Conservation (phyloP, 371 early-diverging fungal genomes). For the Rhizopus microsporus region DNA sequence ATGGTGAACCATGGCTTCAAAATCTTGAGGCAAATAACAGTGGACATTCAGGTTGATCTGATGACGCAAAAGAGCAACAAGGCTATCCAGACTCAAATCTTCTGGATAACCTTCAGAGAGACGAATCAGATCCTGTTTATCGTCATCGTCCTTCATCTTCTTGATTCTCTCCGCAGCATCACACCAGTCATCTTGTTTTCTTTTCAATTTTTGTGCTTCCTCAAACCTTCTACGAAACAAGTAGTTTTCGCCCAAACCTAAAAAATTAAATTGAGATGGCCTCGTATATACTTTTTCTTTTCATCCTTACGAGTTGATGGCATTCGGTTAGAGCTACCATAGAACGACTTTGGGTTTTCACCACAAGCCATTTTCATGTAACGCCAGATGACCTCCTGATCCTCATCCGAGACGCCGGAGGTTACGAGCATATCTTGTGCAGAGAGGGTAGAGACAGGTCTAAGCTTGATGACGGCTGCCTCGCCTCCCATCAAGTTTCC, state of each 20-base stretch:
- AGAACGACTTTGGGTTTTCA: conserved; percentile 73
- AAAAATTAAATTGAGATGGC: conserved; percentile 5
- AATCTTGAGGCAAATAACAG: conserved; percentile 56
- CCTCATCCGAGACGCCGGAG: conserved; percentile 50
- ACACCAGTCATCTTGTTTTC: conserved; percentile 83
- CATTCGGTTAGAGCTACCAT: conserved; percentile 39
- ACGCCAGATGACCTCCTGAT: conserved; percentile 60
- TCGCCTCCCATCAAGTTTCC: conserved; percentile 84
- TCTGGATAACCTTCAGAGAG: conserved; percentile 55
- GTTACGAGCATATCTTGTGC: conserved; percentile 70
- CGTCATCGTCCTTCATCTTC: conserved; percentile 23
- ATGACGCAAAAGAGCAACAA: conserved; percentile 59
- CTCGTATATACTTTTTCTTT: conserved; percentile 2
- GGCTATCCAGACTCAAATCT: conserved; percentile 44
- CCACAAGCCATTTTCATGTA: conserved; percentile 91
- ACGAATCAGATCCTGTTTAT: conserved; percentile 17
- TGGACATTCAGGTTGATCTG: conserved; percentile 61
- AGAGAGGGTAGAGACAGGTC: conserved; percentile 56
- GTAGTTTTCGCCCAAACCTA: conserved; percentile 75
- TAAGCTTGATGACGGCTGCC: conserved; percentile 70
- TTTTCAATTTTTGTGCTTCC: conserved; percentile 56
- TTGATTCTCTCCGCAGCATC: conserved; percentile 50
- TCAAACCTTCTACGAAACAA: conserved; percentile 66
- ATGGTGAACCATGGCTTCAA: conserved; percentile 65
- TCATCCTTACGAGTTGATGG: conserved; percentile 43